Base-by-base conservation (phyloP, 106 monocot species). In the Dioscorea alata region DNA sequence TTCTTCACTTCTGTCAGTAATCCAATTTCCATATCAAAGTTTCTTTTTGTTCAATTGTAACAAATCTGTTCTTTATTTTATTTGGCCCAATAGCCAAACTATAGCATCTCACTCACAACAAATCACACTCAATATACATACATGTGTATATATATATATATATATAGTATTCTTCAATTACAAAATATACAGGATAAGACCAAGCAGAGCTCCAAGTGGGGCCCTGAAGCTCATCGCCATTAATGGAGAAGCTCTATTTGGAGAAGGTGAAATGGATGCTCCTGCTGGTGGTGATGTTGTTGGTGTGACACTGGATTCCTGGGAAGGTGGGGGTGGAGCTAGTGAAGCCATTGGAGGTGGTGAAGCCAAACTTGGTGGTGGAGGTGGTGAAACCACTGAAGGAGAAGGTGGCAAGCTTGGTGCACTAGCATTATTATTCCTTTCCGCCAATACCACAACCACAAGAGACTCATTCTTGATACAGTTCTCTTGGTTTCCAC, bases 401-500 rank as follows among this genome's bases (percentile, higher is more conserved):
- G 77, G 65, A 23, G 64, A 48, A 8, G 63, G 50, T 12, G 63
- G 33, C 60, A 24, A 23, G 48, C 48, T 74, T 23, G 67, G 60
- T 14, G 68, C 21, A 63, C 32, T 7, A 32, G 58, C 69, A 8
- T 49, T 71, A 8, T 49, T 71, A 34, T 62, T 76, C 6, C 64
- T 60, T 9, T 82, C 69, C 1, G 68, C 73, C 68, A 75, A 31
- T 51, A 80, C 76, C 4, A 74, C 35, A 0, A 79, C 70, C 0
- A 32, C 20, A 50, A 78, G 16, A 10, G 59, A 69, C 52, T 77
- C 77, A 24, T 77, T 73, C 67, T 34, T 82, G 2, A 76, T 19
- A 79, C 85, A 89, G 64, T 78, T 89, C 20, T 13, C 57, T 12
- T 80, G 72, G 48, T 68, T 48, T 18, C 80, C 89, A 21, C 85